Conservation (phyloP, 2,329 filamentous ascomycete genomes). For the Diplodia scrobiculata region DNA sequence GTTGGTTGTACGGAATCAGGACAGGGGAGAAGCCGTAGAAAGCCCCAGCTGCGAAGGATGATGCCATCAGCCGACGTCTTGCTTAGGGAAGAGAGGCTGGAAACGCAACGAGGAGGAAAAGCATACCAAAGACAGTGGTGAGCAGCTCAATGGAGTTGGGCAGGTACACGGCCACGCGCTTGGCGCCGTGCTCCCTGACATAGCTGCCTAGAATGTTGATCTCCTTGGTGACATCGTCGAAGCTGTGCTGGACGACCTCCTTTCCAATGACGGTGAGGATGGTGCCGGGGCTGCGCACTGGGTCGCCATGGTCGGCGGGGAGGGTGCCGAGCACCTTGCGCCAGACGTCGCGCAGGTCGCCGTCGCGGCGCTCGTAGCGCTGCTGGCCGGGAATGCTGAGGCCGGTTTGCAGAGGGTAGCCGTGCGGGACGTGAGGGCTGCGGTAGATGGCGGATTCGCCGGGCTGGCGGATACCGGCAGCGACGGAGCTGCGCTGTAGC, state of each 20-base stretch:
- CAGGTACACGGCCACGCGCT: conserved; percentile 83
- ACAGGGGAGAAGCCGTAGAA: conserved; percentile 88
- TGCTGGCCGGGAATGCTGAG: conserved; percentile 28
- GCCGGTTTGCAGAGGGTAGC: conserved; percentile 50
- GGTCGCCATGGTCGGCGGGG: conserved; percentile 63
- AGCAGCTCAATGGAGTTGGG: conserved; percentile 92
- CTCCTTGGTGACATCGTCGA: conserved; percentile 74
- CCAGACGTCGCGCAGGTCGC: conserved; percentile 92
- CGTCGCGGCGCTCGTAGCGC: conserved; percentile 79
- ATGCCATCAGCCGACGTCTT: conserved; percentile 4
- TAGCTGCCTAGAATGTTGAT: conserved; percentile 85
- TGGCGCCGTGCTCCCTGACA: conserved; percentile 66
- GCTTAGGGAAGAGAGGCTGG: background rate
- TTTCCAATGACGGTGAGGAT: conserved; percentile 80
- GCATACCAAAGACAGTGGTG: conserved; percentile 69
- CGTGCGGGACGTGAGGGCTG: conserved; percentile 80
- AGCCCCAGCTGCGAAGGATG: conserved; percentile 64
- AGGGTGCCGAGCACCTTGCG: conserved; percentile 67
- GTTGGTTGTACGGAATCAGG: conserved; percentile 78
- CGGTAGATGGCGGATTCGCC: conserved; percentile 85
- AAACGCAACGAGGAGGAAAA: no score
- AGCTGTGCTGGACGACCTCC: conserved; percentile 69
- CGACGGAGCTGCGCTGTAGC: conserved; percentile 78
- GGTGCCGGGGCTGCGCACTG: conserved; percentile 64
- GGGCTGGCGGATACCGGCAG: conserved; percentile 76